These are phyloP conservation scores for Exutisphaerella laricina DNA, from an alignment of 2,329 filamentous ascomycete genomes.

Conservation along the genomic window DNA sequence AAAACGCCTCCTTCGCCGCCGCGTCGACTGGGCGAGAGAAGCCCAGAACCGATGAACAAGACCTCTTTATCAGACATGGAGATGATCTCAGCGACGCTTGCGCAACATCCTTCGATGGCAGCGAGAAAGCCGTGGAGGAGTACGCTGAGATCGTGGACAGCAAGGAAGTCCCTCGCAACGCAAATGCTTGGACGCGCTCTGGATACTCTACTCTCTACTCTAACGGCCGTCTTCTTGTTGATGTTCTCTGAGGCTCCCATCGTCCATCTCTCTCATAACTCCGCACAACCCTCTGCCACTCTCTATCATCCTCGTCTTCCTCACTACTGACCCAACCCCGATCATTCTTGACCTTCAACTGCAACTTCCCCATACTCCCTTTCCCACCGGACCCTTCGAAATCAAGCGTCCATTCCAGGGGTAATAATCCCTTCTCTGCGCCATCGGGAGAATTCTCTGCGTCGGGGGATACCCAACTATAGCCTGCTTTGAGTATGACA, in stretches of 20 bases:
- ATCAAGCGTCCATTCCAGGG: slow-evolving; percentile 40
- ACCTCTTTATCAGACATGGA: no score
- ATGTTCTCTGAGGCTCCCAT: slow-evolving; percentile 16
- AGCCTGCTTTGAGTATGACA: slow-evolving; percentile 41
- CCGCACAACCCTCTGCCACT: slow-evolving; percentile 21
- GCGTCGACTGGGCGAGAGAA: no score
- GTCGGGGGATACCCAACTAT: slow-evolving; percentile 40
- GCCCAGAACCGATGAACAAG: no score
- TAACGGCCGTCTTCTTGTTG: no score
- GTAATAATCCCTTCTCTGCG: slow-evolving; percentile 32
- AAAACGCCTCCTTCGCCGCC: no score
- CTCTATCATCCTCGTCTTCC: slow-evolving; percentile 24
- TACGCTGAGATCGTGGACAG: no score
- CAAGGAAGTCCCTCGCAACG: no score
- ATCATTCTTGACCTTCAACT: slow-evolving; percentile 38
- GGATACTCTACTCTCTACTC: no score
- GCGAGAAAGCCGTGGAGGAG: no score
- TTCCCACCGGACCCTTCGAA: slow-evolving; percentile 35
- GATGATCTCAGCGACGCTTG: no score
- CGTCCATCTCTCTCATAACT: slow-evolving; percentile 24
- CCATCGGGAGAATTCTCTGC: slow-evolving; percentile 31
- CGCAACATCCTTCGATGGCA: no score
- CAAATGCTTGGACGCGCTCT: no score
- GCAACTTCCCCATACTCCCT: slow-evolving; percentile 38
- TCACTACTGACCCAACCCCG: slow-evolving; percentile 16